These are phyloP conservation scores for Ceratocystis cacaofunesta DNA, from an alignment of 2,329 filamentous ascomycete genomes.

Conservation along the genomic window DNA sequence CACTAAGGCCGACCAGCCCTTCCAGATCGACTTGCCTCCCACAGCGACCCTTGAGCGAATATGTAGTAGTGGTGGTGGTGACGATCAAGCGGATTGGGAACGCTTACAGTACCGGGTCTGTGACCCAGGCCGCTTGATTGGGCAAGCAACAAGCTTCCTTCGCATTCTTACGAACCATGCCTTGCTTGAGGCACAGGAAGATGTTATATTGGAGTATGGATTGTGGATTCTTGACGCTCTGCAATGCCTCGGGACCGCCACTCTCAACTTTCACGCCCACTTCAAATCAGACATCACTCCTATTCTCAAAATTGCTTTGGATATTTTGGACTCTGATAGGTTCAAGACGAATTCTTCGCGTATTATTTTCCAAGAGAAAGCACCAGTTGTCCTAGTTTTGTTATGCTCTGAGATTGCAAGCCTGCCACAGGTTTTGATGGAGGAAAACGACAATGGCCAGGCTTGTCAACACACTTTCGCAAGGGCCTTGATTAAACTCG, in stretches of 20 bases:
- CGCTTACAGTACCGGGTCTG: slow-evolving; percentile 29
- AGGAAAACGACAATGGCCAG: slow-evolving; percentile 21
- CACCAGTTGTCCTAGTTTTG: slow-evolving; percentile 24
- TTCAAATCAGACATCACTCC: slow-evolving; percentile 24
- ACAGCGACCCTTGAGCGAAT: slow-evolving; percentile 26
- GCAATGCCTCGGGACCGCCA: slow-evolving; percentile 29
- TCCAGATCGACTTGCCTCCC: slow-evolving; percentile 27
- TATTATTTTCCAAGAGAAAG: slow-evolving; percentile 12
- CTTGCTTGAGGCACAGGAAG: slow-evolving; percentile 24
- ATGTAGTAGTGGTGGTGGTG: slow-evolving; percentile 16
- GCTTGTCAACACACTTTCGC: slow-evolving; percentile 26
- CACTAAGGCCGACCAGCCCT: slow-evolving; percentile 17
- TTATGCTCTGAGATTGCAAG: slow-evolving; percentile 30
- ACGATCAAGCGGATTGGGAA: slow-evolving; percentile 19
- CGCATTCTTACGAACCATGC: slow-evolving; percentile 31
- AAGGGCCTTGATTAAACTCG: slow-evolving; percentile 27
- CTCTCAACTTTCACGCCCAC: slow-evolving; percentile 26
- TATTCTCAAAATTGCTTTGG: slow-evolving; percentile 27
- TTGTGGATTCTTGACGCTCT: slow-evolving; percentile 38
- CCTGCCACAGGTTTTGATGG: slow-evolving; percentile 23
- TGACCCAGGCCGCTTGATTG: slow-evolving; percentile 30
- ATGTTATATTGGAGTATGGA: slow-evolving; percentile 25
- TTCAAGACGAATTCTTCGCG: slow-evolving; percentile 8
- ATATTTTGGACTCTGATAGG: slow-evolving; percentile 22
- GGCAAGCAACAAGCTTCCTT: slow-evolving; percentile 32